A percentile compares a stretch with the other conserved stretches of the same genome.
Evolutionary conservation across 148 eudicot genomes (phyloP).

Genomic region (Polygonum maritimum): DNA sequence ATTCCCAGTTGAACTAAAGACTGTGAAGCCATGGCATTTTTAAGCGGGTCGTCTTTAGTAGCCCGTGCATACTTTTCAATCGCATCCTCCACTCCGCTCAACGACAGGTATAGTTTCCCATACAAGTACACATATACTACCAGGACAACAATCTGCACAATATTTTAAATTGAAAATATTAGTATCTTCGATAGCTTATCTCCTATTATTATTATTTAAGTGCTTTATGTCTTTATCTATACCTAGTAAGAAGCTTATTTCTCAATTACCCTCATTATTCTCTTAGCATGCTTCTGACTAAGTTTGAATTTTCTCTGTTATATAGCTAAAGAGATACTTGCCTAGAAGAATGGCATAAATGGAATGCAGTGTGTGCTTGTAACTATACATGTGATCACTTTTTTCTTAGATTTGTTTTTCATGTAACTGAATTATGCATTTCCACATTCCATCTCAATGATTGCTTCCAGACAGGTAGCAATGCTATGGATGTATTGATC

Average conservation of each 20-base stretch:
- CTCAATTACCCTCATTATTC: not conserved
- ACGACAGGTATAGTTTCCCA: slow-evolving; percentile 56
- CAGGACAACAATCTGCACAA: slow-evolving; percentile 57
- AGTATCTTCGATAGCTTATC: not conserved
- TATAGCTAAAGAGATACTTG: too few species aligned
- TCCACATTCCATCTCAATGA: not conserved
- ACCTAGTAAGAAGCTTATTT: not conserved
- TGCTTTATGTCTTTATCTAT: not conserved
- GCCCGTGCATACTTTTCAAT: slow-evolving; percentile 48
- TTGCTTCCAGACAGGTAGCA: not conserved
- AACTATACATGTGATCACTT: not conserved
- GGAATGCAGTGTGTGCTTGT: not conserved
- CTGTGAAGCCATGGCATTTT: slow-evolving; percentile 68
- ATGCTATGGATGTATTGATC: not conserved
- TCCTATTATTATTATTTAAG: not conserved
- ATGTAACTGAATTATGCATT: not conserved
- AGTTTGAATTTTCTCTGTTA: not conserved
- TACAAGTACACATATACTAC: slow-evolving; percentile 64
- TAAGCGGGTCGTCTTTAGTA: slow-evolving; percentile 49
- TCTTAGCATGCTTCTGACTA: not conserved
- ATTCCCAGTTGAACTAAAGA: slow-evolving; percentile 50
- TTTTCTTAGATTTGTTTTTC: not conserved
- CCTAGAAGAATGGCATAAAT: not conserved
- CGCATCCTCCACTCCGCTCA: slow-evolving; percentile 64
- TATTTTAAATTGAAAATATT: slow-evolving; percentile 2